A percentile compares a stretch with the other conserved stretches of the same genome.
These are phyloP conservation scores for Austroboletus olivaceoglutinosus DNA, from an alignment of 1,284 basidiomycete species.

Conservation along the genomic window DNA sequence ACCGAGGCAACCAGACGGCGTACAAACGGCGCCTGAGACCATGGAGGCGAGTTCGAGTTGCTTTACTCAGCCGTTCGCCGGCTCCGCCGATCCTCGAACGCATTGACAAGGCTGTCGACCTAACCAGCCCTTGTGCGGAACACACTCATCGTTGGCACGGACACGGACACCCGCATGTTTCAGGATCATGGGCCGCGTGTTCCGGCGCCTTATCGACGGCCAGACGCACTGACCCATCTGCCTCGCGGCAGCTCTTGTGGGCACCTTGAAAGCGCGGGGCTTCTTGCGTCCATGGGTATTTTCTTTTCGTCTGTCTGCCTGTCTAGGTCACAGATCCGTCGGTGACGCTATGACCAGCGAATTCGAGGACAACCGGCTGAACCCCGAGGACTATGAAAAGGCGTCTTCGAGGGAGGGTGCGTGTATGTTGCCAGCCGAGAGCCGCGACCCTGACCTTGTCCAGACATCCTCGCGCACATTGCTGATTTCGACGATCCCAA, in stretches of 20 bases:
- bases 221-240: neutral
- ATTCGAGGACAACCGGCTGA: neutral
- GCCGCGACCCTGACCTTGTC: neutral
- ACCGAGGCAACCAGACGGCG: no score
- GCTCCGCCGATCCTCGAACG: no score
- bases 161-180: neutral
- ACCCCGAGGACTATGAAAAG: constrained; percentile 15
- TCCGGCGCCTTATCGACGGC: constrained; percentile 9
- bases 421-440: neutral
- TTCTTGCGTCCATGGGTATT: no score
- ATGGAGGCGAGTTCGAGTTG: no score
- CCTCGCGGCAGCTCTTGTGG: neutral
- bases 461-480: constrained; percentile 13
- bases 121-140: neutral
- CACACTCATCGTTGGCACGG: neutral
- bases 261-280: neutral
- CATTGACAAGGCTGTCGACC: no score
- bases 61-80: no score
- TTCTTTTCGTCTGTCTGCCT: no score
- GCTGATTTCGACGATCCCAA: constrained; percentile 64
- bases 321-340: no score
- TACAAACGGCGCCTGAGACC: no score
- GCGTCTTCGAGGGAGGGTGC: constrained; percentile 4
- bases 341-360: constrained; percentile 17
- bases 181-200: constrained; percentile 5